phyloP scores from a whole-genome alignment of 768 basidiomycete species.

The Russula sp. region DNA sequence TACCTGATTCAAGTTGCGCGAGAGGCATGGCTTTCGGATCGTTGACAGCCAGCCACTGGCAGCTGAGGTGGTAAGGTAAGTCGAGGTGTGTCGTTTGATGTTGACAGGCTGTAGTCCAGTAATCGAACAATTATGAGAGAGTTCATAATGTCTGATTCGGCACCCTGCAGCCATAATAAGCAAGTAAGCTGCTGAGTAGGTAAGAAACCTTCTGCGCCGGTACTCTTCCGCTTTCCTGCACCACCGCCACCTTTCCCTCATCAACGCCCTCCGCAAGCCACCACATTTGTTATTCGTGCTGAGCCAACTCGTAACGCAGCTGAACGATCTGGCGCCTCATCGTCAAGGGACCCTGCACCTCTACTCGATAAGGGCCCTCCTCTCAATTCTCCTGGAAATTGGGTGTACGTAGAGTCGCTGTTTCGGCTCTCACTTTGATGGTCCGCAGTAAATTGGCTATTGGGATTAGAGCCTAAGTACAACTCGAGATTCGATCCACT shows the following conservation, averaged over 20 bases:
- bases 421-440: not conserved
- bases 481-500: constrained; percentile 2
- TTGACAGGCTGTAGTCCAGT: not conserved
- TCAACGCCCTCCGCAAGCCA: not conserved
- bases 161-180: constrained; percentile 17
- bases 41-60: not conserved
- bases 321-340: constrained; percentile 1
- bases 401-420: not conserved
- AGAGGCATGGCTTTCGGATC: constrained; percentile 7
- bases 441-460: constrained; percentile 12
- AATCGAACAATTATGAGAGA: not conserved
- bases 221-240: not conserved
- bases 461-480: constrained; percentile 1
- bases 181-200: not conserved
- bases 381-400: constrained; percentile 2
- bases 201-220: not conserved
- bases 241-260: not conserved
- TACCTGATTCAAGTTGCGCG: constrained; percentile 11
- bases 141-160: constrained; percentile 4
- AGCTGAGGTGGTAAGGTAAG: constrained; percentile 13
- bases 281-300: constrained; percentile 6
- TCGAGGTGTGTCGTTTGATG: constrained; percentile 6
- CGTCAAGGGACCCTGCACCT: not conserved
- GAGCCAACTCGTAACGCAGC: not conserved
- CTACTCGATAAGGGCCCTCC: not conserved